Conservation (phyloP, 257 asterid species). For the Solanum gracilifrons region DNA sequence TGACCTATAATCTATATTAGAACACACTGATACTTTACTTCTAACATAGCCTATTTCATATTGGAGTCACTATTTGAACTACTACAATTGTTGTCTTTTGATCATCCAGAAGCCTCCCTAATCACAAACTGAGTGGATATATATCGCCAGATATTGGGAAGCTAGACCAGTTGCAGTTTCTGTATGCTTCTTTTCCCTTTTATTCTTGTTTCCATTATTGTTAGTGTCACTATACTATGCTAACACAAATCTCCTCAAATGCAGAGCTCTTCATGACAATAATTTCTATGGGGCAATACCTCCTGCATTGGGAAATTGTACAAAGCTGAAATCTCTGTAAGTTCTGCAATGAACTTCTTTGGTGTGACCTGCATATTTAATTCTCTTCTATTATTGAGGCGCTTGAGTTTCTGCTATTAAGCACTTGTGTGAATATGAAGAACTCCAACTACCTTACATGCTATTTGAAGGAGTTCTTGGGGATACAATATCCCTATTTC, state of each 20-base stretch:
- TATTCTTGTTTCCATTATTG: slow-evolving; percentile 3
- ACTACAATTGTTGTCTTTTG: background rate
- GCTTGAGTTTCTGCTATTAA: background rate
- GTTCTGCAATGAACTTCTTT: slow-evolving; percentile 12
- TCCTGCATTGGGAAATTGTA: slow-evolving; percentile 82
- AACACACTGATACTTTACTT: background rate
- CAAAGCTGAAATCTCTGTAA: slow-evolving; percentile 75
- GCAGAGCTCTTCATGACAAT: slow-evolving; percentile 85
- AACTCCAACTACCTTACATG: background rate
- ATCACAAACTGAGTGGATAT: slow-evolving; percentile 86
- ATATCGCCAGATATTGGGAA: slow-evolving; percentile 79
- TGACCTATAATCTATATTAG: background rate
- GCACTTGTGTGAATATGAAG: background rate
- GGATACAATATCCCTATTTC: background rate
- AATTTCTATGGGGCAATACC: slow-evolving; percentile 83
- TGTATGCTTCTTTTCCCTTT: slow-evolving; percentile 41
- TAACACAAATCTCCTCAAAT: slow-evolving; percentile 14
- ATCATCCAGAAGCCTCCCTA: slow-evolving; percentile 75
- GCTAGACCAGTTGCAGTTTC: slow-evolving; percentile 68
- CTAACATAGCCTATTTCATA: background rate
- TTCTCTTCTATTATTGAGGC: background rate
- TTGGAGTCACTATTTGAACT: background rate
- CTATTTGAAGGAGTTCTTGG: background rate
- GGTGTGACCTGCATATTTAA: background rate
- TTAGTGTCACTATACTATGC: slow-evolving; percentile 7